Percentiles rank a stretch among this genome's conserved stretches.
Evolutionary conservation across 306 rosid genomes (phyloP).

Genomic region (Gastrolobium bilobum): DNA sequence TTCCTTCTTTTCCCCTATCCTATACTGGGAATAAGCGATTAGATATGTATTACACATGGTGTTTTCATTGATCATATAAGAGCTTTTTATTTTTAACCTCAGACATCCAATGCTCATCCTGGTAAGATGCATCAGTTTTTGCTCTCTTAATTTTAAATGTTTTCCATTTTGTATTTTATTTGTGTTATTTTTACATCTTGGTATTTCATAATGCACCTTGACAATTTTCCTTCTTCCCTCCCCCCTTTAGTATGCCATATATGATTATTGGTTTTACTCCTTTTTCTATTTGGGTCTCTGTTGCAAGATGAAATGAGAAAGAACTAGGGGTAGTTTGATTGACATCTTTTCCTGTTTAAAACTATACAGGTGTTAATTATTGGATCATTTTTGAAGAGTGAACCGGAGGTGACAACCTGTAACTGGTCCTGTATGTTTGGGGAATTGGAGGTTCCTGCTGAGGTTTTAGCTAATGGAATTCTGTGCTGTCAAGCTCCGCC

Average conservation of each 20-base stretch:
- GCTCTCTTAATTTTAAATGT: slow-evolving; percentile 25
- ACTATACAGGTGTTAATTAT: slow-evolving; percentile 73
- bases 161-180: slow-evolving; percentile 20
- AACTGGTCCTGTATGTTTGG: slow-evolving; percentile 97
- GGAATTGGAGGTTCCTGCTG: slow-evolving; percentile 91
- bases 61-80: slow-evolving; percentile 5
- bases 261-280: slow-evolving; percentile 17
- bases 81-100: not conserved
- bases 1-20: slow-evolving; percentile 21
- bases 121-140: slow-evolving; percentile 33
- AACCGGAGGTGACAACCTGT: slow-evolving; percentile 52
- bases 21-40: slow-evolving; percentile 18
- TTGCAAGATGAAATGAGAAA: slow-evolving; percentile 34
- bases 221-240: not conserved
- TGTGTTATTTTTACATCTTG: slow-evolving; percentile 22
- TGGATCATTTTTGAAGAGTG: slow-evolving; percentile 74
- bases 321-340: slow-evolving; percentile 34
- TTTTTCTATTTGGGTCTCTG: not conserved
- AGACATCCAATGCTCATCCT: slow-evolving; percentile 36
- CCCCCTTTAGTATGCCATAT: slow-evolving; percentile 34
- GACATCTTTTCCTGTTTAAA: slow-evolving; percentile 41
- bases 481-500: slow-evolving; percentile 84
- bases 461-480: slow-evolving; percentile 77
- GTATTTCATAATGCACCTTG: slow-evolving; percentile 13
- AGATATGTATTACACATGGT: slow-evolving; percentile 29